Evolutionary conservation across 306 rosid species (phyloP).

Genomic region (Nissolia schottii): DNA sequence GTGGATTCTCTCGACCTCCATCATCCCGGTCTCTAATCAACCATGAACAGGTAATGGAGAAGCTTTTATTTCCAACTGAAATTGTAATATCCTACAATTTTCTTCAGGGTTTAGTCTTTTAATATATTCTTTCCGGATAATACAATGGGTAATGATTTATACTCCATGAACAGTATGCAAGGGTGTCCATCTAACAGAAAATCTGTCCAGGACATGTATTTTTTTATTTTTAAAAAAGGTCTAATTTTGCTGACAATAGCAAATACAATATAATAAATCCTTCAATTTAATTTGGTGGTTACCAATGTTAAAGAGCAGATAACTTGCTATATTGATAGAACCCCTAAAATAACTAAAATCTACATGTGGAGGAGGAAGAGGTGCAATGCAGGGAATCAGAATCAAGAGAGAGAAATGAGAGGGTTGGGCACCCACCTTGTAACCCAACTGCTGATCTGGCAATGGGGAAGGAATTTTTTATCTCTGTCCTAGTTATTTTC

Average conservation of each 20-base stretch:
- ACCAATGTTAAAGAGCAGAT: background rate
- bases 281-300: background rate
- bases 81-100: background rate
- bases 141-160: background rate
- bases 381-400: background rate
- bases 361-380: background rate
- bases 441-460: background rate
- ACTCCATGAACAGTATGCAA: background rate
- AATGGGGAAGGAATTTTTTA: background rate
- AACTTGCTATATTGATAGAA: background rate
- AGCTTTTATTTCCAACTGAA: background rate
- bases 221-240: no score
- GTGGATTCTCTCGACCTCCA: conserved; percentile 77
- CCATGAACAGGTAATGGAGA: conserved; percentile 58
- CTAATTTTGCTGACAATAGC: background rate
- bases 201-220: background rate
- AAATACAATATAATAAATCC: background rate
- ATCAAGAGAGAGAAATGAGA: background rate
- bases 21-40: conserved; percentile 67
- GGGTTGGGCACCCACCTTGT: background rate
- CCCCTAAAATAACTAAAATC: background rate
- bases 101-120: background rate
- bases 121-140: background rate
- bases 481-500: background rate
- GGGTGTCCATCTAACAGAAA: background rate